A percentile compares a stretch with the other conserved stretches of the same genome.
These are phyloP conservation scores for Salix udensis DNA, from an alignment of 345 rosid genomes.

Conservation along the genomic window DNA sequence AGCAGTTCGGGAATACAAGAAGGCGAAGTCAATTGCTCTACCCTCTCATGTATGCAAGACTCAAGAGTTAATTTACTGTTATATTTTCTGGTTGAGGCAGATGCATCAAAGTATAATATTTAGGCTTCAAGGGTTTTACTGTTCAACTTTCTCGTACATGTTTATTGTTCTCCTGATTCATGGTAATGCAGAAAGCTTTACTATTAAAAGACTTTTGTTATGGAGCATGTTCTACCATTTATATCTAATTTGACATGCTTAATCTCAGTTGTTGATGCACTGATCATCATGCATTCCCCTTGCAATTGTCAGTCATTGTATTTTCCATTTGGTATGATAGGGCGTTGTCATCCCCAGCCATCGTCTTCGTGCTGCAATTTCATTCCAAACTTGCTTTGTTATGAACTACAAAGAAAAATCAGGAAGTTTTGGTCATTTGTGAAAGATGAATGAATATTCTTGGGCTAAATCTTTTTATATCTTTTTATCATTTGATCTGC, in stretches of 20 bases:
- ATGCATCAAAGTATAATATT: conserved; percentile 3
- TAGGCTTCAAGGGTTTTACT: neutral
- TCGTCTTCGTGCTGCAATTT: neutral
- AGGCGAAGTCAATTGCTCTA: conserved; percentile 93
- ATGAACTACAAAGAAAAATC: neutral
- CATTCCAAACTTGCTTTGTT: neutral
- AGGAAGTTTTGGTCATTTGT: neutral
- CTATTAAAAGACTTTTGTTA: neutral
- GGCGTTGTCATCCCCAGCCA: neutral
- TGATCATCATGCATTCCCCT: neutral
- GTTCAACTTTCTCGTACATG: neutral
- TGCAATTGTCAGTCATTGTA: neutral
- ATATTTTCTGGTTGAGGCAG: neutral
- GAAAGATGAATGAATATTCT: neutral
- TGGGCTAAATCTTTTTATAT: neutral
- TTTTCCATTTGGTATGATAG: neutral
- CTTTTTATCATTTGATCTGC: neutral
- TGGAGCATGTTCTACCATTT: neutral
- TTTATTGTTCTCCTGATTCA: neutral
- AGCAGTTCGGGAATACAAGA: conserved; percentile 96
- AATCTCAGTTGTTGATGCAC: neutral
- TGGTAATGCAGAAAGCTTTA: neutral
- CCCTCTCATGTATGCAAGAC: conserved; percentile 78
- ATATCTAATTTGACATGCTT: neutral
- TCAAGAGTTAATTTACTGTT: conserved; percentile 4